Evolutionary conservation across 441 rosid genomes (phyloP), one percentile per base, ranked within the genome.

Genomic region (Syzygium syzygioides): DNA sequence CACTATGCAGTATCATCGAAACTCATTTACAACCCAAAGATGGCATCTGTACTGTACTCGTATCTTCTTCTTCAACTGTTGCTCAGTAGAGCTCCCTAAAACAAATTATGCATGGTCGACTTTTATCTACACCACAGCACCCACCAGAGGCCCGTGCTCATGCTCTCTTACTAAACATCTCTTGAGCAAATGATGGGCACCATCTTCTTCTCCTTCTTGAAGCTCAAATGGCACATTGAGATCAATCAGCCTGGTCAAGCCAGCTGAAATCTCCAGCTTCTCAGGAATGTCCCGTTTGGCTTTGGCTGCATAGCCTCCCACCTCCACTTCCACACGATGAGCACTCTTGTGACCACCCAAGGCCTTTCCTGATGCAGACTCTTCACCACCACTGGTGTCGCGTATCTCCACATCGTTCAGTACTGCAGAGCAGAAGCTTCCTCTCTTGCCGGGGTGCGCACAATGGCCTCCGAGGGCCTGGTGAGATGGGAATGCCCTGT

Each of bases 81-180:
- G 52, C 64, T 52, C 12, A 64, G 32, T 68, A 55, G 41, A 23
- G 59, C 71, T 60, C 48, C 59, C 84, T 45, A 84, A 90, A 62
- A 71, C 41, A 86, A 19, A 34, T 19, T 19, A 13, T 52, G 48
- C 88, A 86, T 9, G 7, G 71, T 52, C 84, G 55, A 5, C 50
- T 71, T 19, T 23, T 28, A 30, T 79, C 71, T 91, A 87, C 92
- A 91, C 92, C 54, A 92, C 88, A 34, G 90, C 89, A 87, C 91
- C 87, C 84, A 90, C 86, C 79, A 92, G 25, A 76, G 93, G 56
- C 71, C 89, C 91, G 80, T 85, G 89, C 52, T 90, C 87, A 86
- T 85, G 66, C 88, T 89, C 89, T 62, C 86, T 88, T 87, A 76
- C 83, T 25, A 76, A 25, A 41, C 83, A 76, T 23, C 83, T 76